Conservation (phyloP, 1,139 yeast species). For the Sugiyamaella castrensis region DNA sequence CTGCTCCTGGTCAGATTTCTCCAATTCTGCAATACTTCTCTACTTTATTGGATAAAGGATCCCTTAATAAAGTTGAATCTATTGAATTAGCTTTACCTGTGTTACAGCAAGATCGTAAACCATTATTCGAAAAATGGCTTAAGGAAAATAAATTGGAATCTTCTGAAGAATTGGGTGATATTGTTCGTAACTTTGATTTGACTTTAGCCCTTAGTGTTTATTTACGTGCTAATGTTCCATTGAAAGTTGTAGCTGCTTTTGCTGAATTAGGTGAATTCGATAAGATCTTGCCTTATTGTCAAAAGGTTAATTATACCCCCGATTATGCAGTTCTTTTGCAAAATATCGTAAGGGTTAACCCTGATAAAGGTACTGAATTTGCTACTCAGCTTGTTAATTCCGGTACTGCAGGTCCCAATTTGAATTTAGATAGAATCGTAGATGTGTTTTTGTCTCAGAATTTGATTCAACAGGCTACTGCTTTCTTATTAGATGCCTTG, state of each 20-base stretch:
- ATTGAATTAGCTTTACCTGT: constrained; percentile 95
- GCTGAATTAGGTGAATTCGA: constrained; percentile 98
- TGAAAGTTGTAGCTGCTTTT: constrained; percentile 86
- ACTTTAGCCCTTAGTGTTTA: constrained; percentile 90
- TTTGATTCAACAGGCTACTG: constrained; percentile 96
- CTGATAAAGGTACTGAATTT: constrained; percentile 98
- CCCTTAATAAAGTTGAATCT: constrained; percentile 89
- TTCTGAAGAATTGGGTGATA: constrained; percentile 95
- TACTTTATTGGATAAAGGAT: constrained; percentile 86
- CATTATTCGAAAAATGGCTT: constrained; percentile 92
- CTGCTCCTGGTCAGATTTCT: constrained; percentile 94
- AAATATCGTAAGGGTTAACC: constrained; percentile 84
- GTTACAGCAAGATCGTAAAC: constrained; percentile 91
- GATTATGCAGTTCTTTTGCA: constrained; percentile 89
- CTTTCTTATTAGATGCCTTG: constrained; percentile 93
- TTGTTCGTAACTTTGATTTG: constrained; percentile 83
- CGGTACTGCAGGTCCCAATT: constrained; percentile 61
- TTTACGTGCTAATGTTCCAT: constrained; percentile 76
- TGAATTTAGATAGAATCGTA: constrained; percentile 82
- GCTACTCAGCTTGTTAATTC: constrained; percentile 78
- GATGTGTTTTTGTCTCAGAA: constrained; percentile 95
- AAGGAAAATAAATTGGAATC: constrained; percentile 90
- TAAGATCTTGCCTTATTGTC: constrained; percentile 90
- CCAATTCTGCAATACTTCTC: constrained; percentile 94
- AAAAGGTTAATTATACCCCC: constrained; percentile 84